phyloP scores from a whole-genome alignment of 139 green algal genomes.

The Chlamydomonas schloesseri region DNA sequence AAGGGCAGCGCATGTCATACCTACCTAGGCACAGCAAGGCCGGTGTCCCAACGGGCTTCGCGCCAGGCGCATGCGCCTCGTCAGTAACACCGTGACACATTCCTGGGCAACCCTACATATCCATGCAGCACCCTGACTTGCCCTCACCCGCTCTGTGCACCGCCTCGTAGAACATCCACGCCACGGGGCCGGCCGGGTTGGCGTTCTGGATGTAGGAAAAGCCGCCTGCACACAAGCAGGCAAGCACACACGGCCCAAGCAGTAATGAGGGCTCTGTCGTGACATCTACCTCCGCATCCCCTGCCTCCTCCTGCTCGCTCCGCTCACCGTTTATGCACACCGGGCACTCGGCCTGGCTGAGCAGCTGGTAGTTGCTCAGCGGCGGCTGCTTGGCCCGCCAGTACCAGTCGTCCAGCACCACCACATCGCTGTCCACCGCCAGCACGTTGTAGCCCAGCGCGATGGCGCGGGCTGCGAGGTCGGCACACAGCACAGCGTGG shows the following conservation, averaged over 20 bases:
- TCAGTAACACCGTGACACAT: no score
- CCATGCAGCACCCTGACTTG: no score
- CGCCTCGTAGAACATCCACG: slow-evolving; percentile 13
- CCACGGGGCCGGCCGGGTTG: background rate
- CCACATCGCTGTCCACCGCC: background rate
- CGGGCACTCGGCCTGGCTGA: slow-evolving; percentile 16
- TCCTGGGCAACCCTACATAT: no score
- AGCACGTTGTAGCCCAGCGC: slow-evolving; percentile 26
- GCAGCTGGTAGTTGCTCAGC: background rate
- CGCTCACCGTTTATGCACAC: slow-evolving; percentile 10
- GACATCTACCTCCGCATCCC: no score
- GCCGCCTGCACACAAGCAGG: no score
- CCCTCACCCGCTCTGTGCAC: slow-evolving; percentile 8
- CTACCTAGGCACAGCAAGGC: background rate
- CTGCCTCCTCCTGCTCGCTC: no score
- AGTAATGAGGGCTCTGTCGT: no score
- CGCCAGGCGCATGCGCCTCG: no score
- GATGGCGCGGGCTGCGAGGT: background rate
- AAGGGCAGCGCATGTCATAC: no score
- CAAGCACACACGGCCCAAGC: no score
- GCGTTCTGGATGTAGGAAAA: slow-evolving; percentile 23
- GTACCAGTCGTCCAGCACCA: slow-evolving; percentile 29
- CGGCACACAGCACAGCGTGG: no score
- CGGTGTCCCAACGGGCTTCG: background rate
- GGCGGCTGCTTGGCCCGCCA: slow-evolving; percentile 13